Percentiles rank a stretch among this genome's conserved stretches.
phyloP scores from a whole-genome alignment of 2,329 filamentous ascomycete species.

The Blumeriella jaapii region DNA sequence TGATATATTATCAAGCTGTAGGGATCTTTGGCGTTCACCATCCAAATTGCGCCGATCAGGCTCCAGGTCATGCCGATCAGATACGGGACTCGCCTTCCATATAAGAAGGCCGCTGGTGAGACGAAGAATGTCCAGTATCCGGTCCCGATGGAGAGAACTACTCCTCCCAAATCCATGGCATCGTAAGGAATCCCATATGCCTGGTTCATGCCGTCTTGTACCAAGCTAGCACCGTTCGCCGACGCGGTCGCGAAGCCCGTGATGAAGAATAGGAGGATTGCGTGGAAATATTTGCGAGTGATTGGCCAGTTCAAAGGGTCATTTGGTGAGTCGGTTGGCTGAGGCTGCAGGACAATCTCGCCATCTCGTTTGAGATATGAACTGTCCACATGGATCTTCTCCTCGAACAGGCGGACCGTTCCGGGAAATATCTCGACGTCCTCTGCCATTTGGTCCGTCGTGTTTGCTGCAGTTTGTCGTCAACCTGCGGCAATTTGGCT shows the following conservation, averaged over 20 bases:
- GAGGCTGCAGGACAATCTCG: constrained; percentile 40
- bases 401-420: constrained; percentile 15
- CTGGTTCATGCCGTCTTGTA: constrained; percentile 37
- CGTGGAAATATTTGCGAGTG: constrained; percentile 38
- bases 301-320: constrained; percentile 41
- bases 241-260: constrained; percentile 43
- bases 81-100: constrained; percentile 43
- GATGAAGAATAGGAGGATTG: constrained; percentile 39
- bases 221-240: constrained; percentile 42
- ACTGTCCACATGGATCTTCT: constrained; percentile 9
- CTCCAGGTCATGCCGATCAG: constrained; percentile 39
- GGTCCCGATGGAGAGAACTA: constrained; percentile 43
- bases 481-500: too few relatives aligned
- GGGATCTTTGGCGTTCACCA: constrained; percentile 33
- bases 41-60: constrained; percentile 41
- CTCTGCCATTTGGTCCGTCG: constrained; percentile 1
- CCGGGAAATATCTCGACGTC: constrained; percentile 3
- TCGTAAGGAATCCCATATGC: constrained; percentile 40
- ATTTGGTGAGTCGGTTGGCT: constrained; percentile 40
- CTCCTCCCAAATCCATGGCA: constrained; percentile 44
- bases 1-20: constrained; percentile 42
- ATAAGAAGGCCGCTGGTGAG: constrained; percentile 41
- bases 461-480: too few relatives aligned
- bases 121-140: constrained; percentile 43
- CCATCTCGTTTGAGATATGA: constrained; percentile 21